Evolutionary conservation across 768 basidiomycete species (phyloP), one percentile per base, ranked within the genome.

Genomic region (Mycena leptocephala): DNA sequence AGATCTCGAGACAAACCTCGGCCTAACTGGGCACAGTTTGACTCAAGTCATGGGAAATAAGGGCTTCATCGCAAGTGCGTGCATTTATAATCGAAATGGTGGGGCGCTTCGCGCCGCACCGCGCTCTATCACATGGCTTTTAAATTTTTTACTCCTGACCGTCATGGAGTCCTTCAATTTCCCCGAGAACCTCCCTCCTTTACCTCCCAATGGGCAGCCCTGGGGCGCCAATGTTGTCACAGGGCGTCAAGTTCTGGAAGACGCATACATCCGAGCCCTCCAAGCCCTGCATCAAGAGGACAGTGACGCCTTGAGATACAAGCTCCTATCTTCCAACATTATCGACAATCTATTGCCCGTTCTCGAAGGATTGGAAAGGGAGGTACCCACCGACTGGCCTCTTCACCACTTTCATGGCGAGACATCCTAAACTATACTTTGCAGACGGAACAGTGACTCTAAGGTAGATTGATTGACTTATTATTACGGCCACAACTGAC

Each of bases 351-450:
- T 56, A 32, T 14, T 56, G 13, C 55, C 55, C 22, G 30, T 56
- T 18, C 14, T 56, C 13, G 55, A 56, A 18, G 55, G 55, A 32
- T 16, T 56, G 55, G 55, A 56, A 18, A 18, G 11, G 2, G 55
- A 56, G 8, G 28, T 56, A 13, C 30, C n/a, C n/a, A n/a, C n/a
- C n/a, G n/a, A n/a, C n/a, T n/a, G n/a, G n/a, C n/a, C n/a, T n/a
- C n/a, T n/a, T n/a, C n/a, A n/a, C n/a, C n/a, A 9, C 32, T n/a
- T 14, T 22, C 6, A 70, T 46, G 68, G 28, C 10, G 22, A 58
- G 68, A 22, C 68, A 70, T n/a, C 20, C 55, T 13, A 1, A 18
- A 4, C 56, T 70, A 20, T 70, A 70, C 37, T 70, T 70, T 22
- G 5, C 0, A 1, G 55, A 59, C 24, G 68, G 68, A 3, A 32